Base-by-base conservation (phyloP, 2,329 filamentous ascomycete species). In the Trichoderma pleuroti region DNA sequence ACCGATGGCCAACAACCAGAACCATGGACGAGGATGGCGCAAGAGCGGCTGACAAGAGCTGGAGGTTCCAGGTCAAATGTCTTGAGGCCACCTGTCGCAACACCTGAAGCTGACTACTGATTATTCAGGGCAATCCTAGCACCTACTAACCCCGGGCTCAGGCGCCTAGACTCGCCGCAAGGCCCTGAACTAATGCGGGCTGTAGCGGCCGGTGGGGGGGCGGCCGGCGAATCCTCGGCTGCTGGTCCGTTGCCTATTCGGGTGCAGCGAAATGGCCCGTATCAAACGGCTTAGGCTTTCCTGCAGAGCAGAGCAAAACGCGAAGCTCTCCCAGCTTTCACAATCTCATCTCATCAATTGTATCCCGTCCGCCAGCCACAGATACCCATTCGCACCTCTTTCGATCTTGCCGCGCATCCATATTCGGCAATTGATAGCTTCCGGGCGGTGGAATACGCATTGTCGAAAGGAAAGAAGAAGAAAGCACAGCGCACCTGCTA, bases 11-110 rank as follows among this genome's bases (percentile, higher is more conserved):
- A 71, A 36, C 70, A 62, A 69, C 68, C 72, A 73, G 54, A 62
- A 69, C 68, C 72, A 73, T 60, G 49, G 30, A 28, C 18, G 52
- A 32, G 52, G 68, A 57, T 57, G 52, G 71, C 68, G 59, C 70
- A 64, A 26, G 28, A 61, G 68, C 64, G 65, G 61, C 65, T 71
- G 72, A 54, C 63, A 60, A 57, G 57, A 68, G 42, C 49, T 59
- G 56, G 70, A 66, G 21, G 56, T 56, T 28, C 36, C 16, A 39
- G 36, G 60, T 57, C 34, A 21, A 69, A 69, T 42, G 64, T 59
- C 42, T 72, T 67, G 73, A 80, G 79, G 79, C 79, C 79, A 80
- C 78, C 74, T 70, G 79, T 80, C 79, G 79, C 79, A 79, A 78
- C 72, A 70, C 59, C 70, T 70, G 70, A 65, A 70, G 66, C 67